Base-by-base conservation (phyloP, 164 flowering plant species). In the Houttuynia cordata region DNA sequence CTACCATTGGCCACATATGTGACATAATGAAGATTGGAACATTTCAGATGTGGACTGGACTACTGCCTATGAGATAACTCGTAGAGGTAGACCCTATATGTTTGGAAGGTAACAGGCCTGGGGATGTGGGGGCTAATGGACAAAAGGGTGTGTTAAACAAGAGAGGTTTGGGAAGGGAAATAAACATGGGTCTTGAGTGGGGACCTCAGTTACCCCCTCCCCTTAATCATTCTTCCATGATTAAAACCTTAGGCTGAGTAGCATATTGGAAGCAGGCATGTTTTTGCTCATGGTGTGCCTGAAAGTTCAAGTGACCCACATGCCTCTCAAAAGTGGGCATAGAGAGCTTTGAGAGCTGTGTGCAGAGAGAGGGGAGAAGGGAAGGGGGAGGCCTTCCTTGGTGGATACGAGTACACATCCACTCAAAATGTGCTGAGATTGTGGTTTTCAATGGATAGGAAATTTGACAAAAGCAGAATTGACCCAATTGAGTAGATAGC, bases 191-290 rank as follows among this genome's bases (percentile, higher is more conserved):
- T 21, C 17, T 59, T 7, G 17, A n/a, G 25, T 40, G 52, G 52
- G 62, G 59, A 18, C 62, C 34, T 25, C 34, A 21, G 9, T 24
- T 51, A 24, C 41, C 49, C 61, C 37, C 39, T 56, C 3, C 37
- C 40, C 12, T 58, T 58, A 59, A 59, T 59, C 53, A 59, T 59
- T 59, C 51, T 3, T 23, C 62, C 62, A 59, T 59, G 52, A 59
- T 59, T 59, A 45, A 37, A 40, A 42, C 19, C 47, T 9, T 15
- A 21, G 30, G 61, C 12, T 6, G 3, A 12, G 8, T 42, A 9
- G 51, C n/a, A 41, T 19, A 23, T 18, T 30, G 51, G 50, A 19
- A 40, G 49, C 42, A 22, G 20, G 51, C 59, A 56, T 1, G 59
- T 15, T 30, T 18, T 56, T 12, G 25, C 25, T 10, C 17, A 14